Base-by-base conservation (phyloP, 768 basidiomycete species). In the Suillus americanus region DNA sequence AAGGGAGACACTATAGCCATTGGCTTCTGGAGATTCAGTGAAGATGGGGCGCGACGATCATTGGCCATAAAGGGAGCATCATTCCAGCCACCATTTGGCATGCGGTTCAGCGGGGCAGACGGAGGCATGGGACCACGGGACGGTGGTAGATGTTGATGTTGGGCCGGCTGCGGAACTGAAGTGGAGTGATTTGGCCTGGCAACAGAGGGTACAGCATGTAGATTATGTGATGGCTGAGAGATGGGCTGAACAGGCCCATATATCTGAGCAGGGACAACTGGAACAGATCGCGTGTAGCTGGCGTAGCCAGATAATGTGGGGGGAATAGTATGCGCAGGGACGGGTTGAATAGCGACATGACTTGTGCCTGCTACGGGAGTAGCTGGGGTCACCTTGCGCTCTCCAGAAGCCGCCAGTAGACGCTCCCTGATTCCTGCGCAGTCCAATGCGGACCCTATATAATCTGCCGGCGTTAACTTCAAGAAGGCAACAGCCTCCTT, bases 61-160 rank as follows among this genome's bases (percentile, higher is more conserved):
- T 79, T 72, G 18, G 79, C 68, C 14, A 86, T 67, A 7, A 80
- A 73, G 0, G 94, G 95, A 0, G 94, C 88, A 75, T 98, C 96
- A 70, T 98, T 98, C 95, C 95, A 98, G 0, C 94, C 94, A 18
- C 89, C 86, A 35, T 88, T 88, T 59, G 90, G 90, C 35, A 80
- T 79, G 50, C 88, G 86, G 37, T 87, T 88, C 4, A 87, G 85
- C 1, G 90, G 85, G 1, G 86, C 82, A 56, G 79, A 77, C 54
- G 82, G 79, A 7, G 82, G 73, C 8, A 75, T 70, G 1, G 73
- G 68, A 40, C 73, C 84, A 50, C 86, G 82, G 3, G 82, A 83
- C 12, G 83, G 83, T 10, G 75, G 70, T 12, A 77, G 75, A 28
- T 77, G 69, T 7, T 78, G 75, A 1, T 74, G 78, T 23, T 79